These are phyloP conservation scores for Paraurostyla sp. DNA, from an alignment of 73 alveolate genomes.

Conservation along the genomic window DNA sequence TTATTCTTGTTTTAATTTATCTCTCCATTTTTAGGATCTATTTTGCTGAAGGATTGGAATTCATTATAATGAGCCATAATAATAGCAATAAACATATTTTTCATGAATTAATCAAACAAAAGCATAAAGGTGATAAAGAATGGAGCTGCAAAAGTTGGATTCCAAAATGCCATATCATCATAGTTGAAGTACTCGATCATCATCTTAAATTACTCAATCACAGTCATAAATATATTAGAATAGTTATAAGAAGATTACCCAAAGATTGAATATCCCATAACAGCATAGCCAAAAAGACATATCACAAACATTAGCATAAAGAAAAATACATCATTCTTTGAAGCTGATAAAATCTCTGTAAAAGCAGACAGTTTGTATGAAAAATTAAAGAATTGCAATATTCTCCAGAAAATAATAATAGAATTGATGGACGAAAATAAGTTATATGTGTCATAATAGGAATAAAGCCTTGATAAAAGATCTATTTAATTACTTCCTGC, in stretches of 20 bases:
- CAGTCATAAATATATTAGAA: conserved; percentile 49
- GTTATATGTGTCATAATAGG: conserved; percentile 31
- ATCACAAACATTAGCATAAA: conserved; percentile 71
- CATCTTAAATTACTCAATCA: conserved; percentile 69
- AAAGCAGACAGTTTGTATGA: conserved; percentile 57
- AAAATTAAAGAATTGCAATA: conserved; percentile 45
- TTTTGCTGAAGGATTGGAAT: conserved; percentile 17
- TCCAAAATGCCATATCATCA: conserved; percentile 33
- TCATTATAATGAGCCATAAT: conserved; percentile 69
- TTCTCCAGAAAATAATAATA: conserved; percentile 57
- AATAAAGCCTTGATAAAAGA: neutral
- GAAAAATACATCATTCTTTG: conserved; percentile 70
- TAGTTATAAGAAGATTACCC: conserved; percentile 56
- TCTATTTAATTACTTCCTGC: neutral
- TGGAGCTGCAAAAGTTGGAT: conserved; percentile 54
- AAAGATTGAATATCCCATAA: conserved; percentile 70
- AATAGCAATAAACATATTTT: conserved; percentile 82
- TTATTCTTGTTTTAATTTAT: neutral
- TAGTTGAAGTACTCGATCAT: conserved; percentile 78
- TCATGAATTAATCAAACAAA: conserved; percentile 61
- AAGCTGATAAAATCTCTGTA: conserved; percentile 51
- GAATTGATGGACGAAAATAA: conserved; percentile 49
- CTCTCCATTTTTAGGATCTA: neutral
- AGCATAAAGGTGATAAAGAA: conserved; percentile 72
- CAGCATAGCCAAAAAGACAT: conserved; percentile 68